Percentiles rank a stretch among this genome's conserved stretches.
These are phyloP conservation scores for Silybum marianum DNA, from an alignment of 129 eudicot species.

Conservation along the genomic window DNA sequence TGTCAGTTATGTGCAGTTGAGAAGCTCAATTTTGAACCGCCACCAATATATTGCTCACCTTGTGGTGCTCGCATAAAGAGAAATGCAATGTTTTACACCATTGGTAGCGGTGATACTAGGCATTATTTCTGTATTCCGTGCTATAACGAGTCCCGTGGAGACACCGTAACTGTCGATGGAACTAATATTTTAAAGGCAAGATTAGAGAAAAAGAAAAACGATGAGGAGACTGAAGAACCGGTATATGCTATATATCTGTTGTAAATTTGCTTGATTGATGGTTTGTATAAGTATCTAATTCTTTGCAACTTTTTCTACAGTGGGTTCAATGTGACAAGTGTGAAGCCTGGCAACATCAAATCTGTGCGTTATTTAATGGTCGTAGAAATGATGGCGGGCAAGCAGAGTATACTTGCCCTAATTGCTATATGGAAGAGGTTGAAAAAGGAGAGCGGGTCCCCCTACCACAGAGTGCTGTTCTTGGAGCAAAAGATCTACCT, in stretches of 20 bases:
- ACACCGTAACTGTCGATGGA: slow-evolving; percentile 76
- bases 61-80: slow-evolving; percentile 94
- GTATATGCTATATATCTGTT: slow-evolving; percentile 42
- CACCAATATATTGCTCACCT: slow-evolving; percentile 86
- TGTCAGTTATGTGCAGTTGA: slow-evolving; percentile 98
- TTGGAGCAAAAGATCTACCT: slow-evolving; percentile 98
- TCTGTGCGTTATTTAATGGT: slow-evolving; percentile 95
- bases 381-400: slow-evolving; percentile 94
- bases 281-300: not conserved
- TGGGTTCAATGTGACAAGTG: slow-evolving; percentile 99
- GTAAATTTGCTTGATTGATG: slow-evolving; percentile 10
- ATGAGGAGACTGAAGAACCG: slow-evolving; percentile 97
- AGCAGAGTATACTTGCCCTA: slow-evolving; percentile 98
- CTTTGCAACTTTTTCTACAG: slow-evolving; percentile 49
- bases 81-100: slow-evolving; percentile 89
- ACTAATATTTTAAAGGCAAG: slow-evolving; percentile 64
- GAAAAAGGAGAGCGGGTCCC: slow-evolving; percentile 90
- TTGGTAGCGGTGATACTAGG: slow-evolving; percentile 85
- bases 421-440: slow-evolving; percentile 85
- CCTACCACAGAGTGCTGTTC: slow-evolving; percentile 96
- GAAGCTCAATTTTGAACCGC: slow-evolving; percentile 96
- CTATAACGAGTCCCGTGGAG: slow-evolving; percentile 89
- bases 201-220: slow-evolving; percentile 95
- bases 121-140: slow-evolving; percentile 87
- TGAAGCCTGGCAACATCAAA: slow-evolving; percentile 99